Percentiles rank a stretch among this genome's conserved stretches.
Evolutionary conservation across 2,329 filamentous ascomycete species (phyloP).

Genomic region (Xylariaceae sp.): DNA sequence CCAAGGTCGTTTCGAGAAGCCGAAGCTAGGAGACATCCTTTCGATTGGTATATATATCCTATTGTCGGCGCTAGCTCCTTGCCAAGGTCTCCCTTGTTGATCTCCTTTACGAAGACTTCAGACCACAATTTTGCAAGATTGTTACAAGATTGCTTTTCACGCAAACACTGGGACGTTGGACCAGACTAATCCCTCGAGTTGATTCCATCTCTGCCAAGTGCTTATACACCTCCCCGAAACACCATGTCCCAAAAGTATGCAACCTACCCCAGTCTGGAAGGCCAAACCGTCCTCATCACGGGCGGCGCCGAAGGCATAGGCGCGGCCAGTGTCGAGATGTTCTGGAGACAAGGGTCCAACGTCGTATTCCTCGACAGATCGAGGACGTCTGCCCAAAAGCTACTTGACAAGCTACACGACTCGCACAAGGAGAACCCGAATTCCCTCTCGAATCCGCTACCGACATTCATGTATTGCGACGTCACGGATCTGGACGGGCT

Average conservation of each 20-base stretch:
- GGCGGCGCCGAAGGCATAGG: conserved; percentile 57
- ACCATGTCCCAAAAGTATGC: conserved; percentile 39
- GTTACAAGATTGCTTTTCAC: too few species aligned
- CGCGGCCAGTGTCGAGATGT: conserved; percentile 51
- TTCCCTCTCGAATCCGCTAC: too few species aligned
- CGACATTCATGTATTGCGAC: conserved; percentile 52
- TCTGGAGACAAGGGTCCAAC: conserved; percentile 51
- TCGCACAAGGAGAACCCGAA: conserved; percentile 22
- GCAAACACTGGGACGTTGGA: too few species aligned
- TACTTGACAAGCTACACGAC: conserved; percentile 39
- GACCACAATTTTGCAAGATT: too few species aligned
- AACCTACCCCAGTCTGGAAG: conserved; percentile 50
- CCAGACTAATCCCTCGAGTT: too few species aligned
- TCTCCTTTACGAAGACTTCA: too few species aligned
- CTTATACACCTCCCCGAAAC: conserved; percentile 5
- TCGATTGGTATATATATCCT: too few species aligned
- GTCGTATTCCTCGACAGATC: conserved; percentile 54
- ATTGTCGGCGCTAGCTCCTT: too few species aligned
- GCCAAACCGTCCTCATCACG: conserved; percentile 51
- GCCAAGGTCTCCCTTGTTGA: too few species aligned
- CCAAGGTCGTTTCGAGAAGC: not conserved
- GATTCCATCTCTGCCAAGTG: too few species aligned
- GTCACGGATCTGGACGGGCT: conserved; percentile 47
- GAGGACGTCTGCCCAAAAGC: conserved; percentile 40
- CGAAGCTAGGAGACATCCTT: conserved; percentile 1